Conservation (phyloP, 371 early-diverging fungal genomes). For the Mortierella sp. region DNA sequence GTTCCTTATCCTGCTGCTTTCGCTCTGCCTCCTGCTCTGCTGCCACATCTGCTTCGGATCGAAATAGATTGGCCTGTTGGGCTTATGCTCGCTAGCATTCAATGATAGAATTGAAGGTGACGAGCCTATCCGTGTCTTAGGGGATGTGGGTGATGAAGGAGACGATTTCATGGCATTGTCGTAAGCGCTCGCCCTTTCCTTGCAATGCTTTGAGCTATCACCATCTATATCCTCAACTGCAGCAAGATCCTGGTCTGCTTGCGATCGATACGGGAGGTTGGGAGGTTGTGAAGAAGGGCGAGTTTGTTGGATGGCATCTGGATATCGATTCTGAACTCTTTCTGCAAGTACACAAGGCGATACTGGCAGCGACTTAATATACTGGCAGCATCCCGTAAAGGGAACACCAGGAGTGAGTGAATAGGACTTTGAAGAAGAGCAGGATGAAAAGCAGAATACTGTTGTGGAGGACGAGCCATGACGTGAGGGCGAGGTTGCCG, state of each 20-base stretch:
- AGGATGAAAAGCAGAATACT: slow-evolving; percentile 14
- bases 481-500: slow-evolving; percentile 8
- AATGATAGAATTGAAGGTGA: slow-evolving; percentile 10
- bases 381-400: not conserved
- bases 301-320: not conserved
- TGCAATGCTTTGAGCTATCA: no score
- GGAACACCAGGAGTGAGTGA: not conserved
- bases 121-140: not conserved
- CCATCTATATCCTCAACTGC: slow-evolving; percentile 24
- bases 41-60: slow-evolving; percentile 35
- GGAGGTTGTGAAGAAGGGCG: not conserved
- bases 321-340: not conserved
- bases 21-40: slow-evolving; percentile 33
- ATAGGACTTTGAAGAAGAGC: slow-evolving; percentile 11
- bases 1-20: slow-evolving; percentile 28
- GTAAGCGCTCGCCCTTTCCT: no score
- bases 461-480: slow-evolving; percentile 32
- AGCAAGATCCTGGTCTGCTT: slow-evolving; percentile 7
- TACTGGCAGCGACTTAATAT: slow-evolving; percentile 3
- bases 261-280: no score
- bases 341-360: slow-evolving; percentile 15
- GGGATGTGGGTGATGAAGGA: not conserved
- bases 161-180: not conserved
- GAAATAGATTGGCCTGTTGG: slow-evolving; percentile 39
- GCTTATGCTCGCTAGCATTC: not conserved